Evolutionary conservation across 78 protist species (phyloP).

Genomic region (Chrysochromulina tobinii): DNA sequence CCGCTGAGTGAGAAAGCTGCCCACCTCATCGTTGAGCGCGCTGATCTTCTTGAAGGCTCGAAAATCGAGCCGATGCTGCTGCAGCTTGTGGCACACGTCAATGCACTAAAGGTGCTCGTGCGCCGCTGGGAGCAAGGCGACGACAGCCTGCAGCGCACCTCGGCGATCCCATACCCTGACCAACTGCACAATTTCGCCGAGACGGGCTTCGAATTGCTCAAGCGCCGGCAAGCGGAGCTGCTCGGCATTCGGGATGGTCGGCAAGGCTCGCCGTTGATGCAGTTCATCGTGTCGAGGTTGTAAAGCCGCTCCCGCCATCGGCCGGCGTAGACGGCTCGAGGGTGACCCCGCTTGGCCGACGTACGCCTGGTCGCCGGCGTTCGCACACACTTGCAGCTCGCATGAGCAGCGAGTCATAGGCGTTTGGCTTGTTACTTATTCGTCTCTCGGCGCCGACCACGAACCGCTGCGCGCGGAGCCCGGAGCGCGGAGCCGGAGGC

Average conservation of each 20-base stretch:
- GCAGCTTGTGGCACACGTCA: conserved; percentile 8
- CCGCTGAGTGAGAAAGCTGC: neutral
- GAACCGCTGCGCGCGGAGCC: too few species aligned
- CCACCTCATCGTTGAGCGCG: neutral
- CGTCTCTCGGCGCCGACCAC: too few species aligned
- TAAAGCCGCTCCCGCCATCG: too few species aligned
- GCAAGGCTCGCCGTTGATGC: too few species aligned
- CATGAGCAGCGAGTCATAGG: too few species aligned
- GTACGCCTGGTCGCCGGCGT: too few species aligned
- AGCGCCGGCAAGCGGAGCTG: neutral
- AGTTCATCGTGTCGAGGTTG: too few species aligned
- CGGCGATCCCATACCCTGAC: neutral
- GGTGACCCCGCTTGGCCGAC: too few species aligned
- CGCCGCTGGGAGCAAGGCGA: neutral
- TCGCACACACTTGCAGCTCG: too few species aligned
- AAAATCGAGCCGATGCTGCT: neutral
- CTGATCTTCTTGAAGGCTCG: neutral
- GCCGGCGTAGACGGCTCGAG: too few species aligned
- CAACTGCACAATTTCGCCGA: neutral
- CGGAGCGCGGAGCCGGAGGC: too few species aligned
- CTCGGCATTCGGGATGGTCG: neutral
- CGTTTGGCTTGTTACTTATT: too few species aligned
- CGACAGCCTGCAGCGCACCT: neutral
- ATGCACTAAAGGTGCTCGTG: neutral
- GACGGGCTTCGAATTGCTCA: neutral